Base-by-base conservation (phyloP, 2,329 filamentous ascomycete genomes). In the Fusarium virguliforme region DNA sequence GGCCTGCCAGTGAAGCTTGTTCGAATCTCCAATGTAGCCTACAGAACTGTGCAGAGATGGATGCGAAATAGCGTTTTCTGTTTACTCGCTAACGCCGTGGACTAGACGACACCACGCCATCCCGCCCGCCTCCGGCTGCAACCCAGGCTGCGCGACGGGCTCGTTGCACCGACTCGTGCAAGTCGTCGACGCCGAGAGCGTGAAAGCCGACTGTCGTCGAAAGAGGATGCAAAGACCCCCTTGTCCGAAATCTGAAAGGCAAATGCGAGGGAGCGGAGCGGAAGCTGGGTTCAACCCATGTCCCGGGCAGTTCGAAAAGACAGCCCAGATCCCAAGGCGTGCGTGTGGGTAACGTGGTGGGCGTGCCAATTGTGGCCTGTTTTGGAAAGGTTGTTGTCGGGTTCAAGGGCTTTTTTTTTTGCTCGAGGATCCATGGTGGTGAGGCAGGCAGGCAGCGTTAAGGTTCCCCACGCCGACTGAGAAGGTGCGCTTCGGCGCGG, bases 181-280 rank as follows among this genome's bases (percentile, higher is more conserved):
- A 64, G 24, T 48, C 43, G 43, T 28, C 43, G 24, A 48, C 43
- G 4, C 43, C 43, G 43, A 18, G 43, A 28, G 24, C 43, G 43
- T n/a, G 8, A 48, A 48, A 24, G 24, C 26, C 43, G 24, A 48
- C 18, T 48, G 43, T 48, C 43, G 43, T 48, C 43, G 56, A 50
- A 60, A 58, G 37, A 32, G 55, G 30, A 70, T 34, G 32, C 28
- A 40, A 28, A 28, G 18, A 8, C 26, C 9, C 22, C 54, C 40
- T 48, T 48, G 38, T 65, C 62, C 68, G 43, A 64, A 71, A 71
- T 65, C 68, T 43, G 41, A 46, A 60, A 65, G 41, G 64, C 65
- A 59, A 60, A 68, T 66, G 69, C 68, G 65, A 63, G 61, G 38
- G 48, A 72, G 69, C 68, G 65, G 68, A 69, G 64, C 62, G 18